A percentile compares a stretch with the other conserved stretches of the same genome.
Evolutionary conservation across 2,329 filamentous ascomycete species (phyloP).

Genomic region (Sporothrix inflata): DNA sequence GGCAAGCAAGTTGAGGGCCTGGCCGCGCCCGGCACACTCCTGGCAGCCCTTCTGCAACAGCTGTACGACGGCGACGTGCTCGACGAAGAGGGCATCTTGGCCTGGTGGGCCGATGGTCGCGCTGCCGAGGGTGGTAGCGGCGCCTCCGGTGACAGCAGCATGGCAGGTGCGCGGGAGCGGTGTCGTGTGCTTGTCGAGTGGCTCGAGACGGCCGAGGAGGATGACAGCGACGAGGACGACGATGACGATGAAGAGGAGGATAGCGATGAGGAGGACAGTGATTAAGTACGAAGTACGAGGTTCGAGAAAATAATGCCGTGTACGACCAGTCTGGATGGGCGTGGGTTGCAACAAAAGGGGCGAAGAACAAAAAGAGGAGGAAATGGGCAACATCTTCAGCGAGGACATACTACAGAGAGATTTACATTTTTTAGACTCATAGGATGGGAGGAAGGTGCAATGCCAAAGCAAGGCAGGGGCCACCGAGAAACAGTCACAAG

Average conservation of each 20-base stretch:
- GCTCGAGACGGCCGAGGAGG: conserved; percentile 75
- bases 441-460: background rate
- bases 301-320: background rate
- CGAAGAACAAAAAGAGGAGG: background rate
- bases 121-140: conserved; percentile 65
- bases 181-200: conserved; percentile 82
- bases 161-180: conserved; percentile 72
- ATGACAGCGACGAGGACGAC: conserved; percentile 69
- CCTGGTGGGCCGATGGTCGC: conserved; percentile 82
- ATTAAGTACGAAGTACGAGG: background rate
- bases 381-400: background rate
- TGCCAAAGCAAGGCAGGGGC: background rate
- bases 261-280: conserved; percentile 21
- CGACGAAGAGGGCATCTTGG: conserved; percentile 84
- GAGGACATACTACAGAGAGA: background rate
- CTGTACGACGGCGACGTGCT: conserved; percentile 82
- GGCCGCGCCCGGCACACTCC: conserved; percentile 58
- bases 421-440: conserved; percentile 12
- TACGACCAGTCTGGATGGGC: background rate
- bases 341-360: background rate
- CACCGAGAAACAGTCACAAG: background rate
- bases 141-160: conserved; percentile 38
- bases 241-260: conserved; percentile 44
- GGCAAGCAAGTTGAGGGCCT: background rate
- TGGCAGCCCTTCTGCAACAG: conserved; percentile 80